Base-by-base conservation (phyloP, 805 yeast genomes). In the Ogataea haglerorum region DNA sequence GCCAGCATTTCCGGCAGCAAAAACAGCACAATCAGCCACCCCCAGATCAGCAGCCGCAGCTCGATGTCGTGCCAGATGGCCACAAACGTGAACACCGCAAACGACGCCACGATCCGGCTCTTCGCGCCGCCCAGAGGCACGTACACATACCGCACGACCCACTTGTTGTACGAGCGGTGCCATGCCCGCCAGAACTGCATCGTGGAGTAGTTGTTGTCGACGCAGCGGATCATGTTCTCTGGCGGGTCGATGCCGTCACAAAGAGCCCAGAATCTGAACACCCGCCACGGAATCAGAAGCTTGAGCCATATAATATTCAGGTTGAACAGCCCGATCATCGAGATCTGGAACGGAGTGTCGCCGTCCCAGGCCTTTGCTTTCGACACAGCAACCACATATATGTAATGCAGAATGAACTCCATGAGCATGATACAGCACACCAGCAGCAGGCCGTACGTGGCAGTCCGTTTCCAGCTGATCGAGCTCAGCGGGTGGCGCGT, bases 11-110 rank as follows among this genome's bases (percentile, higher is more conserved):
- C 99, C 0, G 99, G 99, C 4, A 90, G 52, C 31, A 93, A 73
- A 58, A 91, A 91, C 15, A 91, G 50, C 5, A 93, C 97, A 38
- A 91, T 73, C 19, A 87, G 64, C 96, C 97, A 90, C 9, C 99
- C 98, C 99, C 99, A 93, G 40, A 91, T 66, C 35, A 93, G 67
- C 37, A 93, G 67, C 47, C 80, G 81, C 55, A 93, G 72, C 63
- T 93, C 90, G 49, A 93, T 90, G 58, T 93, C 99, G 65, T 93
- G 99, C 99, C 99, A 93, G 22, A 93, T 68, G 2, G 99, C 98
- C 16, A 93, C 99, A 64, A 93, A 93, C 12, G 95, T 78, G 59
- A 93, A 93, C 12, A 91, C 97, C 9, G 90, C 76, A 25, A 91
- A 65, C 9, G 90, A 80, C 46, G 91, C 89, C 34, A 85, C 51